A percentile compares a stretch with the other conserved stretches of the same genome.
These are phyloP conservation scores for Cotoneaster glaucophyllus DNA, from an alignment of 306 rosid species.

Conservation along the genomic window DNA sequence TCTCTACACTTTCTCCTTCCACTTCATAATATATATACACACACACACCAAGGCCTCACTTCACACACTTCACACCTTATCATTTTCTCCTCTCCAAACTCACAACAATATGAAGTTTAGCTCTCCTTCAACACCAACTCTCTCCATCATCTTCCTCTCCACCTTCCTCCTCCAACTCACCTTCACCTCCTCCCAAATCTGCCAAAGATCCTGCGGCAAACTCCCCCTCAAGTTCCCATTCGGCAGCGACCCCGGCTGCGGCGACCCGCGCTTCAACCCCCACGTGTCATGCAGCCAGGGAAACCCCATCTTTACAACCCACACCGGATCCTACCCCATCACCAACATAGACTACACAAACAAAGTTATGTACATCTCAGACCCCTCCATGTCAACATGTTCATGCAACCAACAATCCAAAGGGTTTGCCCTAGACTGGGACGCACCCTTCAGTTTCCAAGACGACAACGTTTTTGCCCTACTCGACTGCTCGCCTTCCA, in stretches of 20 bases:
- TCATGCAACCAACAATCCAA: conserved; percentile 53
- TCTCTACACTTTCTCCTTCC: not conserved
- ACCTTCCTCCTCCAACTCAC: conserved; percentile 9
- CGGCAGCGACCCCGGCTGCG: conserved; percentile 66
- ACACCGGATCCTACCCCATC: conserved; percentile 69
- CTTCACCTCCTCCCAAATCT: conserved; percentile 42
- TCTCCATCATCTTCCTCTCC: conserved; percentile 13
- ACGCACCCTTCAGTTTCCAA: conserved; percentile 57
- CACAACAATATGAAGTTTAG: not conserved
- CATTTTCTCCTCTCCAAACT: not conserved
- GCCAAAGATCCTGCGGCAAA: conserved; percentile 60
- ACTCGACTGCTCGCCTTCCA: conserved; percentile 48
- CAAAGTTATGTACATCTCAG: conserved; percentile 58
- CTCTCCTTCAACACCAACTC: not conserved
- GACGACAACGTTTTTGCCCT: conserved; percentile 57
- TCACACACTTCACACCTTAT: not conserved
- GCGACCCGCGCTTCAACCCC: conserved; percentile 63
- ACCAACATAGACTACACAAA: conserved; percentile 54
- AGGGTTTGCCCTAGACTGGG: conserved; percentile 74
- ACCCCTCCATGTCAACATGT: conserved; percentile 84
- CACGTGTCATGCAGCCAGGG: conserved; percentile 43
- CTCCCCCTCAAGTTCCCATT: conserved; percentile 59
- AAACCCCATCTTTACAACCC: conserved; percentile 57
- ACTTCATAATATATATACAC: not conserved
- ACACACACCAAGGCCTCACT: conserved; percentile 14